Evolutionary conservation across 176 grass and related monocot genomes (phyloP).

Genomic region (Oropetium thomaeum): DNA sequence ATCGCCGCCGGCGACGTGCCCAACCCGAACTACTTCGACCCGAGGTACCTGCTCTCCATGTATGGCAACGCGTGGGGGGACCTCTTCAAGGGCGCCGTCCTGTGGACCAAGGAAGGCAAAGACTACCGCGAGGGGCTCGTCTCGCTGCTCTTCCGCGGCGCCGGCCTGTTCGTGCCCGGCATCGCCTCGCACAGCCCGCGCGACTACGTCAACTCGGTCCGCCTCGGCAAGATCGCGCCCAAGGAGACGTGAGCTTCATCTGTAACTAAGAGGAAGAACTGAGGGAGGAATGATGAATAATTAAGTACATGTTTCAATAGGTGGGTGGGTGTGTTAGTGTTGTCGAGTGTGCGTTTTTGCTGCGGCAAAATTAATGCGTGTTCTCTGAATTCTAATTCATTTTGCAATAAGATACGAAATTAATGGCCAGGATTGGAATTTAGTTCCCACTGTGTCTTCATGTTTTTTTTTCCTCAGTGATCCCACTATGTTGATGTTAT

Average conservation of each 20-base stretch:
- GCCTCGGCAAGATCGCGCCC: constrained; percentile 28
- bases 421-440: too few species aligned
- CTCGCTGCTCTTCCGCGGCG: constrained; percentile 46
- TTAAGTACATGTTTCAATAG: too few species aligned
- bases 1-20: constrained; percentile 49
- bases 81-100: constrained; percentile 50
- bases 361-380: too few species aligned
- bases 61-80: constrained; percentile 49
- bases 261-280: too few species aligned
- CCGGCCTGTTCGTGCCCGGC: constrained; percentile 45
- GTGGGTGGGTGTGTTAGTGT: too few species aligned
- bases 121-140: constrained; percentile 59
- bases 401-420: too few species aligned
- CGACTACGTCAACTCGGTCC: constrained; percentile 62
- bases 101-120: constrained; percentile 39
- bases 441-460: too few species aligned
- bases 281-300: too few species aligned
- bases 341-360: too few species aligned
- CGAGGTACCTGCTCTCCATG: constrained; percentile 35
- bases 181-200: constrained; percentile 65
- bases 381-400: too few species aligned
- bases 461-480: too few species aligned
- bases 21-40: constrained; percentile 69
- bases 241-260: constrained; percentile 10
- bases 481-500: too few species aligned